Evolutionary conservation across 2,329 filamentous ascomycete species (phyloP).

Genomic region (Sclerotinia borealis): DNA sequence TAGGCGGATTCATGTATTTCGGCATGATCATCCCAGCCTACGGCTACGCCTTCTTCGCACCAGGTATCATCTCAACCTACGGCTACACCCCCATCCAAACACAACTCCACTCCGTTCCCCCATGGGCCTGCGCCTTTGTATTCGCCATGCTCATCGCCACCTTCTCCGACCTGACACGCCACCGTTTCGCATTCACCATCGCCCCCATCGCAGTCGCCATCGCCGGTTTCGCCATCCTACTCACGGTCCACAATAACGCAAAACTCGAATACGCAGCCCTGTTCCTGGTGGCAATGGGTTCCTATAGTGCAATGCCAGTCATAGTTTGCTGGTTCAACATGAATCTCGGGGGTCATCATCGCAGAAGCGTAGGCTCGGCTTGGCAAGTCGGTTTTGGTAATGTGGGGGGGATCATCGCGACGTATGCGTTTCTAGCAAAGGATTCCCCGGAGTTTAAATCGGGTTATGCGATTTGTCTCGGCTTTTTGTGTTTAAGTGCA

Average conservation of each 20-base stretch:
- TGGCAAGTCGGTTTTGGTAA: constrained; percentile 79
- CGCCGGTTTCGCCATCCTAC: constrained; percentile 67
- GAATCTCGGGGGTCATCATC: constrained; percentile 68
- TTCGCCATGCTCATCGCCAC: constrained; percentile 72
- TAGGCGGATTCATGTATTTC: constrained; percentile 77
- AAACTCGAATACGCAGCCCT: constrained; percentile 69
- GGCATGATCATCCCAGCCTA: constrained; percentile 73
- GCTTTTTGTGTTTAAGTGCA: constrained; percentile 64
- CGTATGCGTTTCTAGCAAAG: constrained; percentile 58
- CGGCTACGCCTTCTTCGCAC: constrained; percentile 71
- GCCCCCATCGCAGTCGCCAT: constrained; percentile 64
- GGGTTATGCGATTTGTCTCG: constrained; percentile 73
- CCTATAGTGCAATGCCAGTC: constrained; percentile 85
- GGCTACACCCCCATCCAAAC: constrained; percentile 51
- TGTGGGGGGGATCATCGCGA: constrained; percentile 72
- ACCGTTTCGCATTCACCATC: constrained; percentile 70
- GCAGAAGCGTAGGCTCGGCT: constrained; percentile 63
- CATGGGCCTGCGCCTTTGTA: constrained; percentile 68
- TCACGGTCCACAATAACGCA: constrained; percentile 62
- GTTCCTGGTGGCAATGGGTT: constrained; percentile 74
- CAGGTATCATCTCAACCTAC: constrained; percentile 63
- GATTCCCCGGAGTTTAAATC: constrained; percentile 64
- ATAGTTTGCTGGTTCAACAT: constrained; percentile 79
- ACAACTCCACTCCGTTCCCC: constrained; percentile 45
- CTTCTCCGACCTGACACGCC: constrained; percentile 62